Evolutionary conservation across 1,139 yeast species (phyloP).

Genomic region (Debaryomyces psychrophilus): DNA sequence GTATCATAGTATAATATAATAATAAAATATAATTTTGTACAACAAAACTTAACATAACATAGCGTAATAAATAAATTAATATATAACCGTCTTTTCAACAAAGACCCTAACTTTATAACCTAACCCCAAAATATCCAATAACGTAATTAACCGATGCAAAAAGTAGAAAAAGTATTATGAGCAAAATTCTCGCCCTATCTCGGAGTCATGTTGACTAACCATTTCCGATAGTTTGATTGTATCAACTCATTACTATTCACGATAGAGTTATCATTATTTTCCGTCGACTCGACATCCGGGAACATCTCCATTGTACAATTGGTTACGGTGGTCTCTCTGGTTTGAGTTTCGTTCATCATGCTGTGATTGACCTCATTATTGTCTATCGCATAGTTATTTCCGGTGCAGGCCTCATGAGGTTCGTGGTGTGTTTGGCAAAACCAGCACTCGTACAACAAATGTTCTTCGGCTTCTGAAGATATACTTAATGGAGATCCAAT

Average conservation of each 20-base stretch:
- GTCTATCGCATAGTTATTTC: constrained; percentile 5
- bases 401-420: constrained; percentile 14
- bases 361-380: not conserved
- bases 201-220: constrained; percentile 28
- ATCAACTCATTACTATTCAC: constrained; percentile 22
- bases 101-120: constrained; percentile 6
- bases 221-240: constrained; percentile 31
- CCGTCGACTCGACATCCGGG: not conserved
- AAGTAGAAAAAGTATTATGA: not conserved
- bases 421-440: constrained; percentile 15
- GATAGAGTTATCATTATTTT: constrained; percentile 7
- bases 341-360: not conserved
- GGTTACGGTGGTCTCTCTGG: not conserved
- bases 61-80: constrained; percentile 4
- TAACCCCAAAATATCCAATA: constrained; percentile 2
- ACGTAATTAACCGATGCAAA: constrained; percentile 5
- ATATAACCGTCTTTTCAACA: not conserved
- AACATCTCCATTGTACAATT: not conserved
- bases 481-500: constrained; percentile 5
- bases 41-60: not conserved
- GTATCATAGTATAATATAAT: constrained; percentile 7
- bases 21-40: constrained; percentile 1
- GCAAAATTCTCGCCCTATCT: constrained; percentile 3
- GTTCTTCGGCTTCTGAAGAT: constrained; percentile 1
- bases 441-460: constrained; percentile 17